These are phyloP conservation scores for Podaxis sp. DNA, from an alignment of 768 basidiomycete genomes.

Conservation along the genomic window DNA sequence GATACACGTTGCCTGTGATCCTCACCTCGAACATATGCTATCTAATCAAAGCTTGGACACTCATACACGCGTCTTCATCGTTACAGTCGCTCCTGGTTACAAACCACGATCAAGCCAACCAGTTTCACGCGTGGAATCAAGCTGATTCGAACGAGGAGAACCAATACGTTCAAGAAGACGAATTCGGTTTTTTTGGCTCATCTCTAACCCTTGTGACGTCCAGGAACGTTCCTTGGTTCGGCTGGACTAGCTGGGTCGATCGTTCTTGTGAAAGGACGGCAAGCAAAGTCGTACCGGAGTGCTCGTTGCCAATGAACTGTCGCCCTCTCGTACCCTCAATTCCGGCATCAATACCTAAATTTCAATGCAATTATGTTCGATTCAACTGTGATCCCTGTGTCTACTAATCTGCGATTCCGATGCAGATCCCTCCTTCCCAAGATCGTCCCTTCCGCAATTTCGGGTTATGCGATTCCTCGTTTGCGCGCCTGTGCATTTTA, in stretches of 20 bases:
- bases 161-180: neutral
- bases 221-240: constrained; percentile 2
- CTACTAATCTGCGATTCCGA: neutral
- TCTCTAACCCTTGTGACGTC: neutral
- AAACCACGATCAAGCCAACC: constrained; percentile 7
- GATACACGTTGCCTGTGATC: constrained; percentile 11
- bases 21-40: constrained; percentile 10
- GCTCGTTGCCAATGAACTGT: neutral
- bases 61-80: constrained; percentile 2
- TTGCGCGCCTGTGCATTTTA: neutral
- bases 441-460: constrained; percentile 4
- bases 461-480: neutral
- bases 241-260: neutral
- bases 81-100: neutral
- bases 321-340: neutral
- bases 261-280: neutral
- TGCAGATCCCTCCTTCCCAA: neutral
- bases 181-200: neutral
- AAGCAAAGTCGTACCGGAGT: neutral
- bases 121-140: constrained; percentile 4
- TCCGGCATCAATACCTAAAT: neutral
- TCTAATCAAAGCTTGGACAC: constrained; percentile 2
- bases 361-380: neutral
- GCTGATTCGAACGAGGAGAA: neutral
- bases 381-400: neutral